Evolutionary conservation across 2,329 filamentous ascomycete genomes (phyloP).

Genomic region (Colletotrichum sp.): DNA sequence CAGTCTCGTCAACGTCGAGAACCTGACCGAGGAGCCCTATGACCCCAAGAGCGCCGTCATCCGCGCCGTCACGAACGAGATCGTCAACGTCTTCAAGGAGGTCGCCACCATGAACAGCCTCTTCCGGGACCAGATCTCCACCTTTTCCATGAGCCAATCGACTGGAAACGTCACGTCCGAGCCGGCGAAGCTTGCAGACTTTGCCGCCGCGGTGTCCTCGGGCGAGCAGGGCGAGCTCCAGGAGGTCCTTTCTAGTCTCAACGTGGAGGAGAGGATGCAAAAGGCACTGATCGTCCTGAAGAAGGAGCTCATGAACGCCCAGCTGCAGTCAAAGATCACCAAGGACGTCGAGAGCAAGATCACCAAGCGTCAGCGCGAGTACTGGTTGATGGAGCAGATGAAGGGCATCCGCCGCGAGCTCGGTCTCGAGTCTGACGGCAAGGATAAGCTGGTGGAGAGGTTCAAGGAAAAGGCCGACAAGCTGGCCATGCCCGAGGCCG

Average conservation of each 20-base stretch:
- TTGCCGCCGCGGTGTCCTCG: conserved; percentile 94
- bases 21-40: conserved; percentile 85
- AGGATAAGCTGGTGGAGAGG: conserved; percentile 96
- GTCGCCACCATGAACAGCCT: conserved; percentile 92
- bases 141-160: conserved; percentile 94
- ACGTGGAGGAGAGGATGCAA: conserved; percentile 90
- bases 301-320: conserved; percentile 98
- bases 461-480: conserved; percentile 96
- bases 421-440: conserved; percentile 95
- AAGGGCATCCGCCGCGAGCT: conserved; percentile 96
- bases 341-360: conserved; percentile 99
- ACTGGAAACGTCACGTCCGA: conserved; percentile 95
- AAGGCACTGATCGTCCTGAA: conserved; percentile 93
- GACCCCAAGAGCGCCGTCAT: conserved; percentile 91
- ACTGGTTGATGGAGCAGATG: conserved; percentile 99
- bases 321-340: conserved; percentile 94
- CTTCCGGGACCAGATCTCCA: conserved; percentile 96
- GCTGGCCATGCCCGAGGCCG: conserved; percentile 94
- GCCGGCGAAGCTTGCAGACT: conserved; percentile 93
- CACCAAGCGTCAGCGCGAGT: conserved; percentile 94
- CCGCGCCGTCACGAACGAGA: conserved; percentile 92
- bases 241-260: conserved; percentile 85
- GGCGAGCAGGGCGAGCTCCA: conserved; percentile 93
- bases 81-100: conserved; percentile 98
- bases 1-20: conserved; percentile 94